These are phyloP conservation scores for Onygena corvina DNA, from an alignment of 2,329 filamentous ascomycete species.

Conservation along the genomic window DNA sequence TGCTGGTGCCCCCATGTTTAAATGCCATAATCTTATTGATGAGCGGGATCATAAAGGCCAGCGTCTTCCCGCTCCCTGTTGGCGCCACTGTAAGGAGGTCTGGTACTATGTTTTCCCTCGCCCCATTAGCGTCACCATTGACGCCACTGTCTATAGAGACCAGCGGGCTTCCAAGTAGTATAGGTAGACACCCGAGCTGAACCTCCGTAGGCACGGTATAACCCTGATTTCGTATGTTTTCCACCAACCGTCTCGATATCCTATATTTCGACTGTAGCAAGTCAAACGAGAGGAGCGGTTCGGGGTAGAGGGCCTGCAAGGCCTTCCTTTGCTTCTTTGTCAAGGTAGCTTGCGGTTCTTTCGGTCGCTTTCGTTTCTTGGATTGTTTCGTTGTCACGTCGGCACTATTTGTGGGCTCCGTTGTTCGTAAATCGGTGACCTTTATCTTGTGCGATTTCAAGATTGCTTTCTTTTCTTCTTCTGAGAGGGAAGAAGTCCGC, in stretches of 20 bases:
- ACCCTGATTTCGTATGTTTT: constrained; percentile 72
- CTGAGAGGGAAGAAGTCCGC: constrained; percentile 36
- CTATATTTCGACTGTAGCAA: constrained; percentile 59
- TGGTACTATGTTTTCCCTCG: constrained; percentile 39
- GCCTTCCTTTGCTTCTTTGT: constrained; percentile 41
- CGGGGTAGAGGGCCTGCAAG: constrained; percentile 54
- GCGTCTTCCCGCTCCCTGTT: constrained; percentile 90
- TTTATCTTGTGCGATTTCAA: constrained; percentile 75
- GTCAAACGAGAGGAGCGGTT: constrained; percentile 64
- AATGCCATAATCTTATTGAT: constrained; percentile 60
- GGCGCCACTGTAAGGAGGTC: constrained; percentile 84
- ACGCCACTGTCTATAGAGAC: constrained; percentile 28
- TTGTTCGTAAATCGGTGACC: constrained; percentile 57
- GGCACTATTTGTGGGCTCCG: constrained; percentile 20
- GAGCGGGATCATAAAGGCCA: constrained; percentile 80
- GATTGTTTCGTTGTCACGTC: constrained; percentile 40
- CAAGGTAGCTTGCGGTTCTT: constrained; percentile 25
- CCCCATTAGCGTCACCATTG: constrained; percentile 15
- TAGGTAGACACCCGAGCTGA: constrained; percentile 71
- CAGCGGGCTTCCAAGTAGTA: constrained; percentile 48
- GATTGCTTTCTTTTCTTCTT: constrained; percentile 61
- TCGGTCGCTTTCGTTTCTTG: constrained; percentile 44
- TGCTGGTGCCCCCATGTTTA: constrained; percentile 33
- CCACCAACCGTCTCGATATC: constrained; percentile 59
- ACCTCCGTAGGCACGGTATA: constrained; percentile 87